Conservation (phyloP, 257 asterid species). For the Nicotiana otophora region DNA sequence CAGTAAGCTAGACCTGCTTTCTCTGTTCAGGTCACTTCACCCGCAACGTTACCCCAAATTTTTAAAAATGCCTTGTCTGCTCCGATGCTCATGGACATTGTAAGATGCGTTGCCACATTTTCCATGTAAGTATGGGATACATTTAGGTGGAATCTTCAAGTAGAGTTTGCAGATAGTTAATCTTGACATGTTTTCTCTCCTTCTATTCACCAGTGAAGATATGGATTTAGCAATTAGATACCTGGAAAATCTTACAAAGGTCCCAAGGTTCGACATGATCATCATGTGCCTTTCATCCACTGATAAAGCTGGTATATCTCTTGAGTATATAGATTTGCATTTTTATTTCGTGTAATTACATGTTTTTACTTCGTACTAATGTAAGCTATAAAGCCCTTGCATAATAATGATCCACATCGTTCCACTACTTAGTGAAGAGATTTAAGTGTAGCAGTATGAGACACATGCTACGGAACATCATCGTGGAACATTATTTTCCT, state of each 20-base stretch:
- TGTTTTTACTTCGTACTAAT: neutral
- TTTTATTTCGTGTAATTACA: neutral
- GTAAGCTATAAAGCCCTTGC: neutral
- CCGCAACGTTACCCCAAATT: constrained; percentile 63
- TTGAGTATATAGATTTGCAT: neutral
- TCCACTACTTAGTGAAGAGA: neutral
- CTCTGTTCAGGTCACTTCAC: constrained; percentile 58
- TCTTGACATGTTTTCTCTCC: neutral
- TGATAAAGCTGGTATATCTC: constrained; percentile 70
- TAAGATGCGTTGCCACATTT: constrained; percentile 70
- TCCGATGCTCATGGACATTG: constrained; percentile 63
- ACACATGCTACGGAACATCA: neutral
- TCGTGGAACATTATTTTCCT: neutral
- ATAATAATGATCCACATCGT: neutral
- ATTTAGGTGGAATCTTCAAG: constrained; percentile 9
- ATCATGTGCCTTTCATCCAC: constrained; percentile 77
- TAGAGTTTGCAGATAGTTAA: neutral
- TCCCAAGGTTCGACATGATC: constrained; percentile 82
- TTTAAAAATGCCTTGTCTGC: constrained; percentile 86
- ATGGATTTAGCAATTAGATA: constrained; percentile 60
- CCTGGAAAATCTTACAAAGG: constrained; percentile 60
- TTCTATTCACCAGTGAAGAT: constrained; percentile 66
- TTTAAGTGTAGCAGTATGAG: neutral
- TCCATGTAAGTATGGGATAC: constrained; percentile 44
- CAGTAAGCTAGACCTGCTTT: constrained; percentile 10